Percentiles rank a stretch among this genome's conserved stretches.
phyloP scores from a whole-genome alignment of 1,139 yeast species.

The Debaryomyces psychrophilus region DNA sequence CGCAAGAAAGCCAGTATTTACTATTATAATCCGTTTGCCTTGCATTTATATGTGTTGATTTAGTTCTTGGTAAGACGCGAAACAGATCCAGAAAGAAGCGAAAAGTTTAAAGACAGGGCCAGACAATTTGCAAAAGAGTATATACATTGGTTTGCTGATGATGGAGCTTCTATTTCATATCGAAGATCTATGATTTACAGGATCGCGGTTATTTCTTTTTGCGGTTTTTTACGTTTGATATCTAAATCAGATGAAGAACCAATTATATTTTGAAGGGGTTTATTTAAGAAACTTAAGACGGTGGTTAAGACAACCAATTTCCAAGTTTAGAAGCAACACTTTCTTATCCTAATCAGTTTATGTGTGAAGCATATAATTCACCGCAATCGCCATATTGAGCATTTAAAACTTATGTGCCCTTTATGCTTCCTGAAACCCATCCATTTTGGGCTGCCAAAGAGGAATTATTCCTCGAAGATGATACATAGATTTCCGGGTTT shows the following conservation, averaged over 20 bases:
- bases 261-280: conserved; percentile 20
- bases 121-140: conserved; percentile 22
- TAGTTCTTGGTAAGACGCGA: conserved; percentile 17
- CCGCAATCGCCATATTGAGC: conserved; percentile 35
- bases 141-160: conserved; percentile 24
- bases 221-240: conserved; percentile 27
- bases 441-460: conserved; percentile 21
- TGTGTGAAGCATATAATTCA: conserved; percentile 31
- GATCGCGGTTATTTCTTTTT: conserved; percentile 28
- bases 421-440: conserved; percentile 17
- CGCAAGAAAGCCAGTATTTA: conserved; percentile 25
- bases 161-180: conserved; percentile 28
- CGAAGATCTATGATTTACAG: conserved; percentile 32
- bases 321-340: conserved; percentile 20
- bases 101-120: conserved; percentile 21
- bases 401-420: conserved; percentile 25
- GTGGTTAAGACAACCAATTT: conserved; percentile 30
- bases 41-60: conserved; percentile 30
- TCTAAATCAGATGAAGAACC: conserved; percentile 19
- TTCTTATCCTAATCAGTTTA: conserved; percentile 27
- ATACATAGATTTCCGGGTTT: conserved; percentile 17
- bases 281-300: conserved; percentile 26
- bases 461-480: conserved; percentile 10
- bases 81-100: conserved; percentile 18
- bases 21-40: conserved; percentile 32